These are phyloP conservation scores for Hyphopichia fennica DNA, from an alignment of 1,139 yeast genomes.

Conservation along the genomic window DNA sequence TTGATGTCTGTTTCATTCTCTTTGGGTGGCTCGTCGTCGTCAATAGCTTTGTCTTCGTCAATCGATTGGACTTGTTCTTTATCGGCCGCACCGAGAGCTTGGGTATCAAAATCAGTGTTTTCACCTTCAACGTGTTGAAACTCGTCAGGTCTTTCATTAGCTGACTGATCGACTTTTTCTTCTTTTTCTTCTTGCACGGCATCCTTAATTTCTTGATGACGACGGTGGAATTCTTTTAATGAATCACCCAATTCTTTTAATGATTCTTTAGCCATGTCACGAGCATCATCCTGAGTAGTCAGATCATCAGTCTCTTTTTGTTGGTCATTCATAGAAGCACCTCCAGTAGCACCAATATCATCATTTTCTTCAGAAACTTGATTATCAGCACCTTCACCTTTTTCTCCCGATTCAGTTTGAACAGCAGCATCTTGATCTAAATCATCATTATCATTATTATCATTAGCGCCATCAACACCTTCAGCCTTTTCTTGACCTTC, in stretches of 20 bases:
- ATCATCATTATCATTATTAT: conserved; percentile 52
- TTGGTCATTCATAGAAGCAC: conserved; percentile 51
- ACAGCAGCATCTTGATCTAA: conserved; percentile 66
- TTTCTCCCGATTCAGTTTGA: conserved; percentile 68
- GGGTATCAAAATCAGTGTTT: conserved; percentile 72
- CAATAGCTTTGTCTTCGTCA: conserved; percentile 86
- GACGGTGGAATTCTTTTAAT: conserved; percentile 85
- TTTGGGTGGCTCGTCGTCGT: conserved; percentile 48
- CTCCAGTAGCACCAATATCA: conserved; percentile 69
- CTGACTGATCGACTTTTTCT: conserved; percentile 47
- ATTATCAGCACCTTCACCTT: conserved; percentile 77
- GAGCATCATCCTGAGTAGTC: conserved; percentile 53
- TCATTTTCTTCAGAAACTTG: conserved; percentile 66
- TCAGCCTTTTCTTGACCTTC: conserved; percentile 30
- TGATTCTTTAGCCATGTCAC: conserved; percentile 76
- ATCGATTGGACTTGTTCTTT: conserved; percentile 76
- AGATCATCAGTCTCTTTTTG: conserved; percentile 33
- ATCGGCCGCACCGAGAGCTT: conserved; percentile 89
- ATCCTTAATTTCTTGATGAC: conserved; percentile 81
- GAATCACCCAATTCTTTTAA: conserved; percentile 89
- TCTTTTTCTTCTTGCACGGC: conserved; percentile 49
- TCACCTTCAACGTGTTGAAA: conserved; percentile 91
- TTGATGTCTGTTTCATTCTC: conserved; percentile 12
- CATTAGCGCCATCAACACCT: conserved; percentile 50
- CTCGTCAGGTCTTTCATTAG: conserved; percentile 77